Percentiles rank a stretch among this genome's conserved stretches.
These are phyloP conservation scores for Talaromyces sp. DNA, from an alignment of 2,329 filamentous ascomycete species.

Conservation along the genomic window DNA sequence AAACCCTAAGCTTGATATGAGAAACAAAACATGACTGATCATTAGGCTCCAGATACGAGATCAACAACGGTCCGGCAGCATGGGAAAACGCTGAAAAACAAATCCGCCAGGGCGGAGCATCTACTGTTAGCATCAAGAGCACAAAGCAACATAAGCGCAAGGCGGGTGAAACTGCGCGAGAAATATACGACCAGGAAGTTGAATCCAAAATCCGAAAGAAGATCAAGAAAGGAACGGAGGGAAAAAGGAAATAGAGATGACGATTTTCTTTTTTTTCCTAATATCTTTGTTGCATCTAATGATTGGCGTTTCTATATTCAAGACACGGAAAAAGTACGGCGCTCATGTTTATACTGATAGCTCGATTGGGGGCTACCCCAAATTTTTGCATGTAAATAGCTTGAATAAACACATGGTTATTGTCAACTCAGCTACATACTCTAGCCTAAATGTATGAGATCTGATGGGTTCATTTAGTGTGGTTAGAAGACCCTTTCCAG, in stretches of 20 bases:
- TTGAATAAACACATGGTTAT: neutral
- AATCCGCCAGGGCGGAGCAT: conserved; percentile 52
- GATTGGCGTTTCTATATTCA: conserved; percentile 6
- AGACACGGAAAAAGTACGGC: neutral
- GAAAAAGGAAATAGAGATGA: conserved; percentile 28
- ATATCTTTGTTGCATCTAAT: conserved; percentile 4
- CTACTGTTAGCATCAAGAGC: conserved; percentile 72
- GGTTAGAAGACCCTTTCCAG: neutral
- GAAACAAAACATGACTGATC: conserved; percentile 34
- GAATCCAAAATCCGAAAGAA: conserved; percentile 40
- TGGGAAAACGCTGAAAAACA: conserved; percentile 68
- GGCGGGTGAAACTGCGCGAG: conserved; percentile 51
- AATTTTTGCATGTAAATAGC: neutral
- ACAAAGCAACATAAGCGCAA: conserved; percentile 67
- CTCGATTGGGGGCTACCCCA: neutral
- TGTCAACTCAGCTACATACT: neutral
- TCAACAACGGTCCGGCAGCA: conserved; percentile 42
- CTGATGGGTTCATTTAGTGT: neutral
- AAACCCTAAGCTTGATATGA: neutral
- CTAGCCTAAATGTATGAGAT: neutral
- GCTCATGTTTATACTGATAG: neutral
- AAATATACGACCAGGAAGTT: conserved; percentile 41
- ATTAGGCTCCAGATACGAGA: conserved; percentile 36
- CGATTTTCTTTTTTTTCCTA: neutral
- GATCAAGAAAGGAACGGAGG: conserved; percentile 40